A percentile compares a stretch with the other conserved stretches of the same genome.
phyloP scores from a whole-genome alignment of 345 rosid species.

The Pistacia atlantica region DNA sequence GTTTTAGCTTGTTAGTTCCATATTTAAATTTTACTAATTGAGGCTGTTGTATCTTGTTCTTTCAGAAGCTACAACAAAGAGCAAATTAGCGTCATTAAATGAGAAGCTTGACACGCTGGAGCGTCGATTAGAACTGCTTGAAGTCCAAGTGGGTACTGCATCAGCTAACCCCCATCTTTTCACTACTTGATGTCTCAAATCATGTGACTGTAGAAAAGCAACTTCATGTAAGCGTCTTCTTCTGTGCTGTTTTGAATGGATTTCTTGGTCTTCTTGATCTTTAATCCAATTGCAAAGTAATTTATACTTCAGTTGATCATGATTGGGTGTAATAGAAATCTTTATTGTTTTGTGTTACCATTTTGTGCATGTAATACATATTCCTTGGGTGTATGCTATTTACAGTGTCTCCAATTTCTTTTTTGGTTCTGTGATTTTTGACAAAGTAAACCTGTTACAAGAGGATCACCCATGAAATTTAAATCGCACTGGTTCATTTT shows the following conservation, averaged over 20 bases:
- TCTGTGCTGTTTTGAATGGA: background rate
- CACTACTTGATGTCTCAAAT: slow-evolving; percentile 41
- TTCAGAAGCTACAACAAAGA: slow-evolving; percentile 87
- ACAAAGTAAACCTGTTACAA: background rate
- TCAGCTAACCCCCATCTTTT: slow-evolving; percentile 85
- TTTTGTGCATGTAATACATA: background rate
- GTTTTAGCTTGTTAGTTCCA: too few relatives aligned
- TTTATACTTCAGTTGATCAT: background rate
- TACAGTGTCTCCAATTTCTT: background rate
- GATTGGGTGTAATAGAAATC: background rate
- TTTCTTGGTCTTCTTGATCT: background rate
- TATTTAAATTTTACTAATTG: background rate
- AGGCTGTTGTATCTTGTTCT: background rate
- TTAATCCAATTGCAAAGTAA: background rate
- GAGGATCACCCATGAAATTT: background rate
- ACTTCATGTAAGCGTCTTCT: slow-evolving; percentile 10
- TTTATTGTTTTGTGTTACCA: background rate
- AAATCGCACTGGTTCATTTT: background rate
- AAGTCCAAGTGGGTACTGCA: slow-evolving; percentile 90
- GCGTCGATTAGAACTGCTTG: slow-evolving; percentile 84
- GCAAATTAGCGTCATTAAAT: slow-evolving; percentile 79
- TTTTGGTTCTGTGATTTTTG: background rate
- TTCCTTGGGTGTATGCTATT: background rate
- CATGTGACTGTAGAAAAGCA: background rate
- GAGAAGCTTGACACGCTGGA: slow-evolving; percentile 88